Evolutionary conservation across 108 stramenopile species (phyloP), one percentile per base, ranked within the genome.

Genomic region (Cyclostephanos invisitatus): DNA sequence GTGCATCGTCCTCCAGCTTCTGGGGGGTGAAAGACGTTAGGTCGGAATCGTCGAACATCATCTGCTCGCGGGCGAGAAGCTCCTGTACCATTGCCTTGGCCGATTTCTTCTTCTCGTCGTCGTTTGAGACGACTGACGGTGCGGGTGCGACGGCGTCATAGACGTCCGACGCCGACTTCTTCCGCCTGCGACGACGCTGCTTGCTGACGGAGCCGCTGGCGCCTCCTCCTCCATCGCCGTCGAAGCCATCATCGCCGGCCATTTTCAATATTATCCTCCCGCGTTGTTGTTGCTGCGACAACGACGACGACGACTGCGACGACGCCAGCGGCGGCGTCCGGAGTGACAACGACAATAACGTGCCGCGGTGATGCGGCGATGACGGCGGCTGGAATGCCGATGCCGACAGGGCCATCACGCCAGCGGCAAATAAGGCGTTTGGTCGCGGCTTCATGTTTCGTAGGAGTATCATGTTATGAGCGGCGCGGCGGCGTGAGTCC

Each of bases 121-220:
- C 36, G 35, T 68, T 55, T 25, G 50, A 44, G 56, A 38, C 21
- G 72, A 59, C 5, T 1, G 80, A 17, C 20, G 74, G 24, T 15
- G 49, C 61, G 24, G 27, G 29, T 8, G 73, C 22, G 12, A 53
- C 5, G 21, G 46, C 50, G n/a, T 22, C 64, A 53, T 9, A n/a
- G 24, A 18, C 36, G 28, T 32, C 70, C 11, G 76, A 44, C 10
- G 58, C 8, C 22, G 29, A 32, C 46, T 72, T 66, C 42, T 80
- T 80, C 70, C 80, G 80, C 61, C 76, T 81, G 40, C 80, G 75
- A 65, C 80, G 69, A 18, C 71, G 70, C 46, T 64, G 54, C 54
- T 81, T 81, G 59, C 65, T 60, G 11, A 29, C 36, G 28, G 32
- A 47, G 12, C 67, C 49, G 53, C n/a, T n/a, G n/a, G n/a, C n/a